Evolutionary conservation across 2,329 filamentous ascomycete genomes (phyloP).

Genomic region (Aspergillus sergii): DNA sequence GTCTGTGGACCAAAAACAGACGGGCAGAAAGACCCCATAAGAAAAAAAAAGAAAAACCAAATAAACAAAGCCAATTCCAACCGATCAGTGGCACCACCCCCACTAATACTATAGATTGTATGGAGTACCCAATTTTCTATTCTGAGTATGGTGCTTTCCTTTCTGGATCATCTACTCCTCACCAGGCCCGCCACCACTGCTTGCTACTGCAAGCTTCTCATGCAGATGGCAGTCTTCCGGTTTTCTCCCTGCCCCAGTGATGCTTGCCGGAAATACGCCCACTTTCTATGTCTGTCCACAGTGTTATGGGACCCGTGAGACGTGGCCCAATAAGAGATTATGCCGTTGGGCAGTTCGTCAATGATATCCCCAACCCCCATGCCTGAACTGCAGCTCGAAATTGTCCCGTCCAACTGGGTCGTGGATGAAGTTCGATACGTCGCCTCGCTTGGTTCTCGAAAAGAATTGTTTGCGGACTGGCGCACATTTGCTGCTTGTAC

Average conservation of each 20-base stretch:
- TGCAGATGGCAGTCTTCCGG: constrained; percentile 33
- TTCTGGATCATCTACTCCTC: constrained; percentile 26
- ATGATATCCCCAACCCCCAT: constrained; percentile 36
- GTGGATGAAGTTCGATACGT: constrained; percentile 36
- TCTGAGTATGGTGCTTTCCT: constrained; percentile 28
- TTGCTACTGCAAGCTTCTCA: constrained; percentile 32
- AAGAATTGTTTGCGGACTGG: constrained; percentile 33
- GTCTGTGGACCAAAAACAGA: neutral
- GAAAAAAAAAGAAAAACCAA: constrained; percentile 11
- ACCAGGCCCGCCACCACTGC: constrained; percentile 24
- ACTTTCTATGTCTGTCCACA: constrained; percentile 26
- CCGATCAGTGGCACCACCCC: constrained; percentile 32
- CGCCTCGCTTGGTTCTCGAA: constrained; percentile 35
- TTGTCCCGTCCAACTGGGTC: constrained; percentile 31
- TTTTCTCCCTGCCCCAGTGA: constrained; percentile 32
- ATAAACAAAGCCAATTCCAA: constrained; percentile 19
- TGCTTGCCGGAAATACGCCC: constrained; percentile 20
- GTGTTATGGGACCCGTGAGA: constrained; percentile 36
- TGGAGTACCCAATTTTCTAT: constrained; percentile 24
- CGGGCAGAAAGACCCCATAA: neutral
- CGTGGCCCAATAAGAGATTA: constrained; percentile 45
- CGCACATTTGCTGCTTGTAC: constrained; percentile 29
- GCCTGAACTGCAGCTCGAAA: constrained; percentile 31
- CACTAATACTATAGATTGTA: constrained; percentile 17
- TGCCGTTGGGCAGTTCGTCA: constrained; percentile 35